Evolutionary conservation across 805 yeast genomes (phyloP), one percentile per base, ranked within the genome.

Genomic region (Yarrowia sp.): DNA sequence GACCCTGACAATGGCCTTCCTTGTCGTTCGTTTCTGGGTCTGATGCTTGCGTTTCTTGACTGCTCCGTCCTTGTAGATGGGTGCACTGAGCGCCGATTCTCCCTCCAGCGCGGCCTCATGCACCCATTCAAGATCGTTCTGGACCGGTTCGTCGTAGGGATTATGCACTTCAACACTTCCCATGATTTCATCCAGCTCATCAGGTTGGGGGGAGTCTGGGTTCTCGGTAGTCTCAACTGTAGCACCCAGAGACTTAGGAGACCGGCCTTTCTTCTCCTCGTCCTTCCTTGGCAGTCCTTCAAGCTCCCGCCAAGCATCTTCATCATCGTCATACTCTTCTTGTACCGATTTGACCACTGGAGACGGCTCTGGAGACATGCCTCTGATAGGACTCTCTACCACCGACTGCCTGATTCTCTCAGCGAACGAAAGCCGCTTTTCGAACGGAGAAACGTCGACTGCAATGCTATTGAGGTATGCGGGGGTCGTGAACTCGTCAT

Each of bases 401-500:
- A 58, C 64, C 2, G 64, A 58, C 19, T 58, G 64, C 9, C 49
- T 33, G 17, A 58, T 40, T 30, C 64, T 14, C 30, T 58, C 64
- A 6, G 64, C 64, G 19, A 58, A 58, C 6, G 64, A 58, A 14
- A 58, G 64, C 30, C 64, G 64, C 9, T 58, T 58, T 24, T 58
- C 33, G 9, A 42, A 13, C 6, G 64, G 64, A 17, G 64, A 43
- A 3, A 50, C 30, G 56, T 69, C 19, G 42, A 76, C 8, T 79
- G 78, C 13, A 76, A 50, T 17, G 70, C 71, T 49, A 12, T 33
- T 38, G 50, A 64, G 60, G 17, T 49, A 49, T 39, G 47, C 60
- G 7, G 67, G 67, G 9, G 67, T 64, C n/a, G 47, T 33, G 30
- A 42, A 52, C 15, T 52, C 49, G 19, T 43, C 67, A 19, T n/a